Evolutionary conservation across 1,139 yeast species (phyloP).

Genomic region (Blastobotrys buckinghamii): DNA sequence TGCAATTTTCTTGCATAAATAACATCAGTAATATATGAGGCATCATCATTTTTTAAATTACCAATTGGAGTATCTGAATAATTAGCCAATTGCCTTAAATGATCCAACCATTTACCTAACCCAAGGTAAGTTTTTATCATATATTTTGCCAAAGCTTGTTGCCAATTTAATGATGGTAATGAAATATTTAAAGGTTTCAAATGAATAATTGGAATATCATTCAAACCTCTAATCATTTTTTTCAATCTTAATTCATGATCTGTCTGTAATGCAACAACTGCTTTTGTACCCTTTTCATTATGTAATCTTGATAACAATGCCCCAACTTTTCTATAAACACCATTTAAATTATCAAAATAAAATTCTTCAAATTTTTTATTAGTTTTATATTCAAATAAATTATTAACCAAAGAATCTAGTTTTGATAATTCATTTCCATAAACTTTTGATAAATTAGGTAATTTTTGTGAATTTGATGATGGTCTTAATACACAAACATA

Average conservation of each 20-base stretch:
- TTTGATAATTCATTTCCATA: conserved; percentile 39
- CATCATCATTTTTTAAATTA: conserved; percentile 69
- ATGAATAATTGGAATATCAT: conserved; percentile 64
- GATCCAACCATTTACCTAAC: conserved; percentile 67
- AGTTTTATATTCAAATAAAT: conserved; percentile 29
- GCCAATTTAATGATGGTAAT: conserved; percentile 87
- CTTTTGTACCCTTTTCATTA: conserved; percentile 63
- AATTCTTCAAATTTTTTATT: conserved; percentile 18
- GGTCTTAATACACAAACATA: conserved; percentile 64
- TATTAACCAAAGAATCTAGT: conserved; percentile 1
- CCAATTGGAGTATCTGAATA: conserved; percentile 83
- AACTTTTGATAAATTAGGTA: conserved; percentile 49
- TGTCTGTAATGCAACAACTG: conserved; percentile 67
- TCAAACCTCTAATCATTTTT: conserved; percentile 28
- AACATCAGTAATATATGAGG: conserved; percentile 76
- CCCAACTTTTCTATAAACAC: conserved; percentile 27
- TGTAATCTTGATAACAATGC: conserved; percentile 50
- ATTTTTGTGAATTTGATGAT: conserved; percentile 57
- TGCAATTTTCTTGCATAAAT: conserved; percentile 75
- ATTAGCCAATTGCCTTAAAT: conserved; percentile 58
- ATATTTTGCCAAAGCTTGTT: conserved; percentile 58
- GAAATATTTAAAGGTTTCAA: conserved; percentile 45
- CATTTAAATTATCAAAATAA: conserved; percentile 15
- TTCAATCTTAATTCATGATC: conserved; percentile 44
- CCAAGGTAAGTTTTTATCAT: conserved; percentile 67